Conservation (phyloP, 495 filamentous ascomycete genomes). For the Penicillium alfredii region DNA sequence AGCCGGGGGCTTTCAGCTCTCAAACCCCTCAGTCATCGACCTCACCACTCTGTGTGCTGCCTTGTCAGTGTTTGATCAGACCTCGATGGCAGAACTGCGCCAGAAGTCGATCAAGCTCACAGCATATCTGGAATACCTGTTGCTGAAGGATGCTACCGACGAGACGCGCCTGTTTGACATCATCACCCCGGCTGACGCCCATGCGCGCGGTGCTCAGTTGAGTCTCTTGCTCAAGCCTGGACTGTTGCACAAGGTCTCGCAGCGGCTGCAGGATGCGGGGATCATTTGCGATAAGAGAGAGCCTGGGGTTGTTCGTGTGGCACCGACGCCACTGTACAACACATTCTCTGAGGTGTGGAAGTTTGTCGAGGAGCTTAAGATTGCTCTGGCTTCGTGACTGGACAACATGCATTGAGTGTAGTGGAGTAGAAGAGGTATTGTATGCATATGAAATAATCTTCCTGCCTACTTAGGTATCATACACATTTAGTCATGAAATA, state of each 20-base stretch:
- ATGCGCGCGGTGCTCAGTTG: conserved; percentile 80
- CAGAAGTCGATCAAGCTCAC: conserved; percentile 73
- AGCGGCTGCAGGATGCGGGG: conserved; percentile 57
- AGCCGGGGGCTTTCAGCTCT: conserved; percentile 55
- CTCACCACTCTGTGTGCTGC: conserved; percentile 62
- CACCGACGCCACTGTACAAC: conserved; percentile 90
- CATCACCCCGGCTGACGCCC: conserved; percentile 70
- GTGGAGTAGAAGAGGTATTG: too few species aligned
- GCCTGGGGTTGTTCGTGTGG: conserved; percentile 90
- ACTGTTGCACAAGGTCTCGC: conserved; percentile 63
- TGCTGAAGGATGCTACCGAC: conserved; percentile 44
- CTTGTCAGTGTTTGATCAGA: conserved; percentile 69
- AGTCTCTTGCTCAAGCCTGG: conserved; percentile 65
- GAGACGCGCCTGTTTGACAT: conserved; percentile 43
- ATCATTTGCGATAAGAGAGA: conserved; percentile 85
- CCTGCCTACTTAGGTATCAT: too few species aligned
- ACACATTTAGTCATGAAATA: not conserved
- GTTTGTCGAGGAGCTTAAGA: conserved; percentile 57
- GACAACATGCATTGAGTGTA: too few species aligned
- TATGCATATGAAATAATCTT: too few species aligned
- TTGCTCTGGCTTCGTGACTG: conserved; percentile 15
- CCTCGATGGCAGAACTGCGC: conserved; percentile 62
- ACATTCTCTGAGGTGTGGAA: conserved; percentile 68
- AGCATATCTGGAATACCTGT: conserved; percentile 67
- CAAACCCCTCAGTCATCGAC: conserved; percentile 56